phyloP scores from a whole-genome alignment of 768 basidiomycete genomes.

The Hygrophoropsis aurantiaca region DNA sequence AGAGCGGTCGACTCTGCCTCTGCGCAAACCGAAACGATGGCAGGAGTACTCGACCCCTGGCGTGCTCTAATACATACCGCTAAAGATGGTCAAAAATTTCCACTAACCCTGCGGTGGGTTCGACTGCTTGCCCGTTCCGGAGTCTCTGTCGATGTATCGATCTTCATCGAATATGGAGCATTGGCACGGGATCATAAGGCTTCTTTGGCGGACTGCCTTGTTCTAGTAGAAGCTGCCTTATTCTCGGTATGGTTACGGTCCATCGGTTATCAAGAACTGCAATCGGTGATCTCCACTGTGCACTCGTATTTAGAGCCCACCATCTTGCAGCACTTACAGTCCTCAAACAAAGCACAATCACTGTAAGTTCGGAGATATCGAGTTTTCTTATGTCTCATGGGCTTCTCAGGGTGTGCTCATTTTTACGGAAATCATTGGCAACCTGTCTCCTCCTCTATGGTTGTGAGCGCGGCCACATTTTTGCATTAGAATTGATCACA shows the following conservation, averaged over 20 bases:
- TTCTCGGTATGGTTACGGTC: conserved; percentile 63
- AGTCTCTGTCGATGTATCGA: conserved; percentile 55
- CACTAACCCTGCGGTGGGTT: conserved; percentile 57
- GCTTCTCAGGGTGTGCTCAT: conserved; percentile 29
- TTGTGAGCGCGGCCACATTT: conserved; percentile 52
- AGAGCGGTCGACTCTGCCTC: conserved; percentile 31
- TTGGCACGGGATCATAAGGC: conserved; percentile 38
- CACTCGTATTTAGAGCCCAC: conserved; percentile 43
- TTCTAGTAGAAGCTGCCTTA: conserved; percentile 55
- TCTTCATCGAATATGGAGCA: conserved; percentile 47
- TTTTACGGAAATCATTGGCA: conserved; percentile 63
- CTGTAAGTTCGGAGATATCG: conserved; percentile 35
- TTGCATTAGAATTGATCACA: conserved; percentile 45
- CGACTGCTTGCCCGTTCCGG: conserved; percentile 62
- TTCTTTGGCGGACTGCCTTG: conserved; percentile 43
- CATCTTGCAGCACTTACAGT: conserved; percentile 37
- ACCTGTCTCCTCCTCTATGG: conserved; percentile 66
- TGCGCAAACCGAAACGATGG: conserved; percentile 27
- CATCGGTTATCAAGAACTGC: conserved; percentile 58
- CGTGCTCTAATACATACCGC: conserved; percentile 46
- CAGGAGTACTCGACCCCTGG: conserved; percentile 52
- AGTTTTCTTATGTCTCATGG: background rate
- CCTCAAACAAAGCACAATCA: conserved; percentile 24
- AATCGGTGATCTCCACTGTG: conserved; percentile 46
- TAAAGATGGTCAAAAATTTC: conserved; percentile 39